Conservation (phyloP, 1,139 yeast genomes). For the Diutina siamensis region DNA sequence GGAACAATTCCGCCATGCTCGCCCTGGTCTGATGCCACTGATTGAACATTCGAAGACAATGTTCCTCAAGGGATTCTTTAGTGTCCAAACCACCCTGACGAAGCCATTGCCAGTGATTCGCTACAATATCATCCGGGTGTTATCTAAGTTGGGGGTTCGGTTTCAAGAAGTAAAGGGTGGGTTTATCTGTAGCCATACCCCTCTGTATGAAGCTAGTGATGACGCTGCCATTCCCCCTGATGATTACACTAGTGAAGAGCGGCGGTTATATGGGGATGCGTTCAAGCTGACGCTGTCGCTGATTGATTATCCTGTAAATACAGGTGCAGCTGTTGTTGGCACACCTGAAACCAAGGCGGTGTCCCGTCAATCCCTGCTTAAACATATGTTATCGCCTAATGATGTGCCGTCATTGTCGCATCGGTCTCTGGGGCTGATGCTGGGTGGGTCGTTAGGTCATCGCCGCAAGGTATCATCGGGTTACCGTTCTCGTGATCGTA, state of each 20-base stretch:
- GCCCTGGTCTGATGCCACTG: conserved; percentile 79
- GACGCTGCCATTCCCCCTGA: background rate
- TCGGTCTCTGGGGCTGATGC: conserved; percentile 4
- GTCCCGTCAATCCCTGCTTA: conserved; percentile 3
- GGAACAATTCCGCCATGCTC: conserved; percentile 58
- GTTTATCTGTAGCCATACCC: conserved; percentile 70
- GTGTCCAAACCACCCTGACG: conserved; percentile 92
- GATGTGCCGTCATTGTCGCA: background rate
- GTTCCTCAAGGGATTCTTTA: conserved; percentile 87
- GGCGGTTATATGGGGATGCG: conserved; percentile 32
- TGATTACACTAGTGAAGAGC: conserved; percentile 17
- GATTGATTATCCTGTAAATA: background rate
- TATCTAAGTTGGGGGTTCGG: conserved; percentile 67
- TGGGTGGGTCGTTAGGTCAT: background rate
- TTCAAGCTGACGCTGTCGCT: conserved; percentile 28
- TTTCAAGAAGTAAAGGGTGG: conserved; percentile 93
- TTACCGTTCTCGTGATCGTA: conserved; percentile 16
- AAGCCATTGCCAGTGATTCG: conserved; percentile 85
- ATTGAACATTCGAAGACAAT: conserved; percentile 88
- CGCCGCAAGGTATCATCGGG: background rate
- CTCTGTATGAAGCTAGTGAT: conserved; percentile 21
- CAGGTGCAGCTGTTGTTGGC: background rate
- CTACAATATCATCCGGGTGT: conserved; percentile 68
- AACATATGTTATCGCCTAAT: background rate
- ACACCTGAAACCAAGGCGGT: background rate